Conservation (phyloP, 306 rosid species). For the Styphnolobium japonicum region DNA sequence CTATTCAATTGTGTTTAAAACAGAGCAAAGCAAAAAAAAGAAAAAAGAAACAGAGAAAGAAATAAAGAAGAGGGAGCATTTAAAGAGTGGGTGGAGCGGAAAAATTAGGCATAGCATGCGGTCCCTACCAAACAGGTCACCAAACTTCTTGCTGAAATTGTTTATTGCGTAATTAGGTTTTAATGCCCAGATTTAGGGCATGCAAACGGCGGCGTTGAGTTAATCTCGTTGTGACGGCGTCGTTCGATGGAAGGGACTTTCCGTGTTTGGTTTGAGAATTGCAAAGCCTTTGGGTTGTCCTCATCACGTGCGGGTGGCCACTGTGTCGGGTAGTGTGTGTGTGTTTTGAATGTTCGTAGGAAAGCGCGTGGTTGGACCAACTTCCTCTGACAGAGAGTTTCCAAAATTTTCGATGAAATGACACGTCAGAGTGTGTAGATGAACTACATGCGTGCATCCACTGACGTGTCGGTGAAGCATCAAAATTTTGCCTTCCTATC, state of each 20-base stretch:
- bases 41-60: not conserved
- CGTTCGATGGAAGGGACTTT: not conserved
- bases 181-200: not conserved
- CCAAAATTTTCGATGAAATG: conserved; percentile 14
- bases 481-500: not conserved
- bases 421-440: conserved; percentile 43
- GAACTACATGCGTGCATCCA: not conserved
- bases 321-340: conserved; percentile 18
- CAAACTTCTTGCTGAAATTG: not conserved
- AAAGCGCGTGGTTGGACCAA: conserved; percentile 33
- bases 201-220: not conserved
- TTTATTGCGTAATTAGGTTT: not conserved
- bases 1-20: not conserved
- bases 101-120: not conserved
- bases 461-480: conserved; percentile 36
- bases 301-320: conserved; percentile 23
- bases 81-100: not conserved
- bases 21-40: not conserved
- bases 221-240: not conserved
- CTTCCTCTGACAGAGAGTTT: not conserved
- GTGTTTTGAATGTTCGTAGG: not conserved
- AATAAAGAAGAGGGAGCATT: not conserved
- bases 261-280: not conserved
- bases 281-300: not conserved
- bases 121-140: conserved; percentile 4